Conservation (phyloP, 2,329 filamentous ascomycete species). For the Emericellopsis cladophorae region DNA sequence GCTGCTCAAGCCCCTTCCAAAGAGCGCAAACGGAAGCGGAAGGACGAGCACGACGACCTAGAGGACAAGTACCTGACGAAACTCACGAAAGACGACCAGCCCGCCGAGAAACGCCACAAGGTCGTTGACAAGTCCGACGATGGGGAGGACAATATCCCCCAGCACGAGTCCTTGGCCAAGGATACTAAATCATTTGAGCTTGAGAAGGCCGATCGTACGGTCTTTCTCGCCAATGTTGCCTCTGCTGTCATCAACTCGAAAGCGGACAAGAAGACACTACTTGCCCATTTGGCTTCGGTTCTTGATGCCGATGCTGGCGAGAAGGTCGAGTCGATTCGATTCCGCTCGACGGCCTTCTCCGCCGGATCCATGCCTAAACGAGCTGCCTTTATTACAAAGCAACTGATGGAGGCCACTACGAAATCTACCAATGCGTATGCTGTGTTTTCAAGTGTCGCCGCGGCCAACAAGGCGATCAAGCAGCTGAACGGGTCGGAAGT, state of each 20-base stretch:
- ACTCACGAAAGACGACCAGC: conserved; percentile 45
- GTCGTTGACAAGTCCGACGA: conserved; percentile 23
- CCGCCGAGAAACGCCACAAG: conserved; percentile 42
- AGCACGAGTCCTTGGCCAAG: conserved; percentile 45
- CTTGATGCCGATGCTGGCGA: conserved; percentile 45
- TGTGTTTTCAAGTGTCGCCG: conserved; percentile 66
- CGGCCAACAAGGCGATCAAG: conserved; percentile 63
- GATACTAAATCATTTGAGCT: conserved; percentile 48
- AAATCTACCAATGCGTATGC: conserved; percentile 90
- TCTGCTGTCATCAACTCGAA: conserved; percentile 73
- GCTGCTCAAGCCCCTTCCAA: no score
- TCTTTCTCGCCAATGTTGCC: conserved; percentile 89
- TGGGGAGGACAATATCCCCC: conserved; percentile 28
- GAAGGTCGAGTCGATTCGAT: conserved; percentile 82
- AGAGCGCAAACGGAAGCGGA: conserved; percentile 54
- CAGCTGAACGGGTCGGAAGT: conserved; percentile 75
- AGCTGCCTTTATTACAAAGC: conserved; percentile 84
- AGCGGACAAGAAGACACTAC: conserved; percentile 62
- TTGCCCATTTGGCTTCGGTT: conserved; percentile 67
- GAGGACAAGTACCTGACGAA: conserved; percentile 59
- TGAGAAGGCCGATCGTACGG: conserved; percentile 77
- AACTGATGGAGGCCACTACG: conserved; percentile 82
- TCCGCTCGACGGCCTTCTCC: conserved; percentile 83
- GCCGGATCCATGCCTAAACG: conserved; percentile 72
- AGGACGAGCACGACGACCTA: conserved; percentile 54